Base-by-base conservation (phyloP, 2,329 filamentous ascomycete genomes). In the Nigrospora oryzae region DNA sequence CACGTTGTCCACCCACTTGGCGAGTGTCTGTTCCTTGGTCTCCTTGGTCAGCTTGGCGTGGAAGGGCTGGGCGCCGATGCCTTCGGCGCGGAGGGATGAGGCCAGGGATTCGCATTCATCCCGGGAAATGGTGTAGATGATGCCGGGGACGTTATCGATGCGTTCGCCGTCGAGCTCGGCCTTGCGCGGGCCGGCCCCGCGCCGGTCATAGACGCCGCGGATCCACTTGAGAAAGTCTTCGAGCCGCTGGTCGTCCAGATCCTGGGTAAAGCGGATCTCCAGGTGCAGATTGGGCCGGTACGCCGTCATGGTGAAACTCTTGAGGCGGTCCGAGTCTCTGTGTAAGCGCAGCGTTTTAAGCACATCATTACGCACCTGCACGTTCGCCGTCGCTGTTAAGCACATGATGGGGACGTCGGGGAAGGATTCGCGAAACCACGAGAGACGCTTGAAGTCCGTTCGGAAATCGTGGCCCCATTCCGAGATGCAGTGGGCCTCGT, bases 381-480 rank as follows among this genome's bases (percentile, higher is more conserved):
- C 70, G 19, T 93, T 96, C 12, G 91, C 91, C 0, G 91, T 97
- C 0, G 91, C 91, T 0, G 91, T 97, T 13, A 95, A 77, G 51
- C 89, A 95, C 63, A 93, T 95, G 49, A 97, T 85, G 5, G 91
- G 90, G 0, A 96, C 87, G 45, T 86, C 77, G 0, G 89, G 87
- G 52, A 93, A 89, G 6, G 81, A 81, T 40, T 80, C 74, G 53
- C 86, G 84, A 69, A 97, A 93, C 81, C 88, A 96, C 2, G 79
- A 83, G 7, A 97, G 74, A 16, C 84, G 79, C 59, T 93, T 89
- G 65, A 95, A 97, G 46, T 89, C 86, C 33, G 84, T 86, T n/a
- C 91, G 84, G 61, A 97, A 97, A 63, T 97, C 91, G 62, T 97
- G 90, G 2, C 91, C 91, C 91, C 91, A 96, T 81, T 96, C 90